Evolutionary conservation across 1,139 yeast genomes (phyloP), one percentile per base, ranked within the genome.

Genomic region (Keqinozyma sinolaborantium): DNA sequence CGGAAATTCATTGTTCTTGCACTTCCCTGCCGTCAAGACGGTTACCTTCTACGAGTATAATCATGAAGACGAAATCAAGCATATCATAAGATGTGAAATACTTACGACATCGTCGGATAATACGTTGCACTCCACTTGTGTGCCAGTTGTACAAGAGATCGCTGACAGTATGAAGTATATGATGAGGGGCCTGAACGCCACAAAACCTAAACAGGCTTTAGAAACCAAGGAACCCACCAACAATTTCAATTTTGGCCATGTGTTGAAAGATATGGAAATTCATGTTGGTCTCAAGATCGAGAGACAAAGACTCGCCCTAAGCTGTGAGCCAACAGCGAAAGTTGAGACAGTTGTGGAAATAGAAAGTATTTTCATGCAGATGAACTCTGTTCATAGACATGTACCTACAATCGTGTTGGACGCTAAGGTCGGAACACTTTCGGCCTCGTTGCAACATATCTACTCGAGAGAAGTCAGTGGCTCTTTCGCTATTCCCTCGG

Each of bases 271-370:
- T 19, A 57, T 83, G 36, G 90, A 85, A 44, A 50, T 88, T 15
- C 80, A 77, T 35, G 55, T 85, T 32, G 79, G 83, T 1, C 46
- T 88, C 4, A 64, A 75, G 30, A 72, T 90, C 30, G 87, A 81
- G 18, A 74, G 79, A 24, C 97, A 92, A 51, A 76, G 73, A 31
- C 54, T 92, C 19, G 74, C 84, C 3, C 64, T 92, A 32, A 83
- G 95, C 44, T 92, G 97, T 66, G 92, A 85, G 41, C 97, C 98
- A 0, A 80, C 82, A 10, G 97, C 97, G 0, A 86, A 85, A 50
- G 95, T 92, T 2, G 90, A 88, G 23, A 95, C 97, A 0, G 74
- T 84, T 19, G 82, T 87, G 15, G 83, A 86, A 2, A 52, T 83
- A 24, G 83, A 79, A 20, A 80, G 82, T 0, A 74, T 85, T 19